Evolutionary conservation across 495 filamentous ascomycete genomes (phyloP), one percentile per base, ranked within the genome.

Genomic region (Trichoderma orchidacearum): DNA sequence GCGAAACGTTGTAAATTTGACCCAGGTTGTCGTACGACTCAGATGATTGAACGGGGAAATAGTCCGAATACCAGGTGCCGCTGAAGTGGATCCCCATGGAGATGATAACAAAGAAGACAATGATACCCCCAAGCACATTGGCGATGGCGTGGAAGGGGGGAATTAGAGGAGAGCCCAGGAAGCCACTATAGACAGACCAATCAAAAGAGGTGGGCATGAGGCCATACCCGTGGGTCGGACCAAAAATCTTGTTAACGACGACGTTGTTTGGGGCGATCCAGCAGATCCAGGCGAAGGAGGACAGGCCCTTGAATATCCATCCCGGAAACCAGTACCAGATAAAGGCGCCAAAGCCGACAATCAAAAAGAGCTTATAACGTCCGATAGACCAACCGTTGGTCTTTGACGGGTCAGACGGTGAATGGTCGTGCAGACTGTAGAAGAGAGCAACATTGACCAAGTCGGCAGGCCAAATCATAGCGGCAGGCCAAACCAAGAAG

Each of bases 201-300:
- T 88, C 85, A 57, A 84, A 68, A 15, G 78, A 82, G 5, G 83
- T 67, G 6, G 80, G 78, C 17, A 83, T 48, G 13, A 85, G 62
- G 1, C 77, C 80, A 53, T 86, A 75, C 18, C 84, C 84, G 18
- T 77, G 81, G 17, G 69, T 67, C 8, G 81, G 81, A 6, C 85
- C 84, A 63, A 87, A 87, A 7, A 89, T 59, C 62, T 87, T 83
- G 62, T 87, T 86, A 59, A 86, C 76, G 21, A 84, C 69, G 25
- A 84, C 78, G 56, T 79, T 87, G 25, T 80, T 71, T 8, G 81
- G 81, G 30, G 68, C 72, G 60, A 81, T 80, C 80, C 81, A 84
- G 38, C 80, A 82, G 54, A 82, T 60, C 66, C 81, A 84, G 54
- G 78, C 80, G 62, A 83, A 83, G 59, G 77, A 75, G 17, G 74